Base-by-base conservation (phyloP, 352 stramenopile species). In the Aphanomyces stellatus region DNA sequence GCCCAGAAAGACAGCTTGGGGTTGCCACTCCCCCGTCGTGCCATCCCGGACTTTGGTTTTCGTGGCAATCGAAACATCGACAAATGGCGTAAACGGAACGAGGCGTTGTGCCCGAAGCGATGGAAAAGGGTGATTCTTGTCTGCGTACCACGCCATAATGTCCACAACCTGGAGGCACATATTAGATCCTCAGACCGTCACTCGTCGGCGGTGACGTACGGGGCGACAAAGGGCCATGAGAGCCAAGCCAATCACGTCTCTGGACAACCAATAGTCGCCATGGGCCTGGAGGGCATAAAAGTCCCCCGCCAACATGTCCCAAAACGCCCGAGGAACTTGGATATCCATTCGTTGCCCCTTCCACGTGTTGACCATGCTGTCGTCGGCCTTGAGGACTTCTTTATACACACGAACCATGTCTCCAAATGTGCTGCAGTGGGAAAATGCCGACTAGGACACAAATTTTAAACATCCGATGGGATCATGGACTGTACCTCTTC, bases 231-330 rank as follows among this genome's bases (percentile, higher is more conserved):
- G 72, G 55, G 91, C 83, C 80, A 92, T 90, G 40, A 93, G 75
- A 17, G 79, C 87, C 56, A 93, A 92, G 17, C 93, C 69, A n/a
- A 92, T 79, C 6, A 95, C 81, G 40, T 93, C 85, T 40, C 91
- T 79, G 51, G 83, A 93, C 76, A 88, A 88, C 87, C 87, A 95
- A 71, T 95, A 95, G 0, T 85, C 91, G 2, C 82, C 92, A 65
- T 95, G 87, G 1, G 87, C 91, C 13, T 79, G 80, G 24, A 80
- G 79, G 24, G 87, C 87, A 55, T 88, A 93, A n/a, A n/a, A n/a
- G n/a, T n/a, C n/a, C n/a, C n/a, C n/a, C n/a, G n/a, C n/a, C n/a
- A n/a, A n/a, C n/a, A n/a, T n/a, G n/a, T n/a, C n/a, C n/a, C n/a
- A n/a, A n/a, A n/a, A n/a, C n/a, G n/a, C n/a, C n/a, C n/a, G n/a